Percentiles rank a stretch among this genome's conserved stretches.
These are phyloP conservation scores for Penicillium robsamsonii DNA, from an alignment of 495 filamentous ascomycete species.

Conservation along the genomic window DNA sequence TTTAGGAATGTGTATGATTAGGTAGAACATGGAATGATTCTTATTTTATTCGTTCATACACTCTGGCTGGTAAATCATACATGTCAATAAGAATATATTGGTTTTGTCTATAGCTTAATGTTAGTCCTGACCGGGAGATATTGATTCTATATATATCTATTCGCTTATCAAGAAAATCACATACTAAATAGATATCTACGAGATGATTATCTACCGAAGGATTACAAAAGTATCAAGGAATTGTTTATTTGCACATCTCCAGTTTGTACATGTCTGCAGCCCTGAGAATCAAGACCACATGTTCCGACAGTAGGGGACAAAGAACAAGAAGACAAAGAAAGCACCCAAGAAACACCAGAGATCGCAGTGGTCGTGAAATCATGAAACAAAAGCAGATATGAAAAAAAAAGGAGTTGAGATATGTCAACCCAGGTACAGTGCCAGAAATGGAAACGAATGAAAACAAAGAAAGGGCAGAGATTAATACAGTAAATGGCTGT, in stretches of 20 bases:
- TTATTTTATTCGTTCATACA: background rate
- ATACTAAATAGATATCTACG: background rate
- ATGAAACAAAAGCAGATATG: conserved; percentile 11
- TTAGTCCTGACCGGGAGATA: background rate
- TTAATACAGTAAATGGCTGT: conserved; percentile 25
- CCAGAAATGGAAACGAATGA: conserved; percentile 6
- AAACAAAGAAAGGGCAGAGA: conserved; percentile 19
- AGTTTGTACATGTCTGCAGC: conserved; percentile 21
- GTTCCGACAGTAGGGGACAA: conserved; percentile 11
- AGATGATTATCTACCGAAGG: background rate
- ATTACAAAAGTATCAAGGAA: background rate
- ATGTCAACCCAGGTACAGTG: conserved; percentile 1
- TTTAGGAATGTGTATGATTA: conserved; percentile 15
- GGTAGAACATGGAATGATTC: conserved; percentile 1
- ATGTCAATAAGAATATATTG: too few species aligned
- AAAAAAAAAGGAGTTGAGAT: conserved; percentile 2
- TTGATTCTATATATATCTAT: background rate
- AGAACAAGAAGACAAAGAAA: conserved; percentile 10
- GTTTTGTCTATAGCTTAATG: background rate
- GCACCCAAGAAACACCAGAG: conserved; percentile 15
- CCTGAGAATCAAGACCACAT: background rate
- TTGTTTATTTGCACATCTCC: conserved; percentile 26
- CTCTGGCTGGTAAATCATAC: too few species aligned
- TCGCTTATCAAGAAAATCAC: background rate
- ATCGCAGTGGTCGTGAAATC: conserved; percentile 22